These are phyloP conservation scores for Phaffomyces antillensis DNA, from an alignment of 805 yeast species.

Conservation along the genomic window DNA sequence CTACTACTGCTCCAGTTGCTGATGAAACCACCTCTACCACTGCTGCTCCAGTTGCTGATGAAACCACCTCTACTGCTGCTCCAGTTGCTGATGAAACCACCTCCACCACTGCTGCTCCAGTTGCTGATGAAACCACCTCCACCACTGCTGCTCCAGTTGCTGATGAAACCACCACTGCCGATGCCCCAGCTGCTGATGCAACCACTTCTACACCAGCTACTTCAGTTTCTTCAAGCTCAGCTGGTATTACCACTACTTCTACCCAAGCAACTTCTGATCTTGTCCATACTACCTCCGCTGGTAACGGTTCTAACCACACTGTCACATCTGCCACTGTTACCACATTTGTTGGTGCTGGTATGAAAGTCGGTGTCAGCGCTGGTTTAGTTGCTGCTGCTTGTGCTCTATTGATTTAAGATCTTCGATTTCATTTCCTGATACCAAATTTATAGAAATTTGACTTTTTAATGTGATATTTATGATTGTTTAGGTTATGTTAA, in stretches of 20 bases:
- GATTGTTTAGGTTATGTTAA: too few relatives aligned
- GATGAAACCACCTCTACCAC: neutral
- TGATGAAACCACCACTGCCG: neutral
- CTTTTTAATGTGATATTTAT: neutral
- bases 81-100: neutral
- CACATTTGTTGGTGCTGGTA: constrained; percentile 2
- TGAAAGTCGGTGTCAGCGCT: constrained; percentile 1
- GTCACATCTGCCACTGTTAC: neutral
- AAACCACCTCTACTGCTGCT: neutral
- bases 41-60: neutral
- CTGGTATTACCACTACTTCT: neutral
- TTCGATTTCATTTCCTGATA: neutral
- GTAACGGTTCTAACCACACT: neutral
- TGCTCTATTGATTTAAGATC: constrained; percentile 5
- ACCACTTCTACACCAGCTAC: neutral
- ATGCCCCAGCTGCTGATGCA: neutral
- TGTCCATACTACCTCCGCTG: neutral
- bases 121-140: neutral
- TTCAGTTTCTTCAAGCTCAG: neutral
- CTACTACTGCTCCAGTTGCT: neutral
- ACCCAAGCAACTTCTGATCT: neutral
- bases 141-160: neutral
- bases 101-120: neutral
- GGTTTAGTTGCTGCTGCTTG: constrained; percentile 4
- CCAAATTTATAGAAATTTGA: neutral